These are phyloP conservation scores for Hordeum pubiflorum DNA, from an alignment of 202 grass and related monocot genomes.

Conservation along the genomic window DNA sequence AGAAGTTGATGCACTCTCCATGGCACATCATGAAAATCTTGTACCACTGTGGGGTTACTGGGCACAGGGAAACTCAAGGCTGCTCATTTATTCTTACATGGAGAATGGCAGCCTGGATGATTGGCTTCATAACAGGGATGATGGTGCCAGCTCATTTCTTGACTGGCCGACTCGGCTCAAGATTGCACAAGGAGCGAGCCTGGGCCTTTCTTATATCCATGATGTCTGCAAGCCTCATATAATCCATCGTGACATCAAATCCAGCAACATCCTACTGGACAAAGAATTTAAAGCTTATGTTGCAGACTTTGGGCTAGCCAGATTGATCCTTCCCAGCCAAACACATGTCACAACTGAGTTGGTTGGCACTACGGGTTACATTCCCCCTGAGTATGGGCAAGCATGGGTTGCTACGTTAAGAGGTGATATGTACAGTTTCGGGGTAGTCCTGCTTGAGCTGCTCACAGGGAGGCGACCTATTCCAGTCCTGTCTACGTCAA, in stretches of 20 bases:
- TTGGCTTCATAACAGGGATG: slow-evolving; percentile 59
- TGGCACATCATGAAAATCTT: slow-evolving; percentile 67
- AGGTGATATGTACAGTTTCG: slow-evolving; percentile 73
- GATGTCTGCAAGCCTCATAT: slow-evolving; percentile 57
- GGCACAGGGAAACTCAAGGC: slow-evolving; percentile 32
- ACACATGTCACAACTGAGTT: slow-evolving; percentile 82
- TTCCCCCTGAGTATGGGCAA: slow-evolving; percentile 72
- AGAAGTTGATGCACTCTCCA: slow-evolving; percentile 70
- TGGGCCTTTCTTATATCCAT: slow-evolving; percentile 66
- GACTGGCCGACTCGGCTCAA: slow-evolving; percentile 53
- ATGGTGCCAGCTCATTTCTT: slow-evolving; percentile 27
- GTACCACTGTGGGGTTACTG: slow-evolving; percentile 69
- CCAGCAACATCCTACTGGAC: slow-evolving; percentile 78
- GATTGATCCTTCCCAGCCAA: slow-evolving; percentile 48
- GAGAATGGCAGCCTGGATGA: slow-evolving; percentile 86
- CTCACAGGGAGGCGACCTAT: slow-evolving; percentile 55
- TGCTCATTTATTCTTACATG: slow-evolving; percentile 76
- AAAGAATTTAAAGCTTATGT: slow-evolving; percentile 58
- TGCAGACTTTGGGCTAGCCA: slow-evolving; percentile 70
- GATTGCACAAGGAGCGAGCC: slow-evolving; percentile 54
- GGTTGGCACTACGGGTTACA: slow-evolving; percentile 69
- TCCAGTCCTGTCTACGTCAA: slow-evolving; percentile 26
- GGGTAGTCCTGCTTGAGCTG: slow-evolving; percentile 65
- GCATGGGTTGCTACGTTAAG: slow-evolving; percentile 48
- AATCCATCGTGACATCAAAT: slow-evolving; percentile 80